Conservation (phyloP, 2,329 filamentous ascomycete species). For the Cadophora sp. region DNA sequence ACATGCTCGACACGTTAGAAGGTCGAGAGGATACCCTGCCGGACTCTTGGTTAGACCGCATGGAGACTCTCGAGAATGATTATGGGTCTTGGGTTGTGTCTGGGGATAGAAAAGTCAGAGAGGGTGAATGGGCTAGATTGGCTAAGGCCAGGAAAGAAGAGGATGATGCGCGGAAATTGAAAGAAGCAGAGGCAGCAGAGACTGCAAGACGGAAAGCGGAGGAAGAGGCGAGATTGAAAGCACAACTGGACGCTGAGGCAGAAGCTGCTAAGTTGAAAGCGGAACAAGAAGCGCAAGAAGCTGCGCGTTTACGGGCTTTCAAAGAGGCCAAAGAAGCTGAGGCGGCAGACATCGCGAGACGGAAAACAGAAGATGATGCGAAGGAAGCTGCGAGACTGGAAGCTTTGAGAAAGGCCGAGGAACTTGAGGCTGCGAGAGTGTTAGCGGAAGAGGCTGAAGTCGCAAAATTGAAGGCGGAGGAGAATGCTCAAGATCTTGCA, state of each 20-base stretch:
- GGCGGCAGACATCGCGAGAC: slow-evolving; percentile 8
- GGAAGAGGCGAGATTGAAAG: slow-evolving; percentile 22
- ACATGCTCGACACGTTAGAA: slow-evolving; percentile 86
- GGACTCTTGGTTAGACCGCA: slow-evolving; percentile 83
- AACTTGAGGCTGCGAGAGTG: slow-evolving; percentile 13
- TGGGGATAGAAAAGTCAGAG: slow-evolving; percentile 76
- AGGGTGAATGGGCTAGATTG: slow-evolving; percentile 61
- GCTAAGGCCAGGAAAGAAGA: slow-evolving; percentile 35
- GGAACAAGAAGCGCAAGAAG: slow-evolving; percentile 9
- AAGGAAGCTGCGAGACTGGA: slow-evolving; percentile 16
- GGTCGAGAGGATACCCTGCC: slow-evolving; percentile 84
- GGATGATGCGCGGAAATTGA: slow-evolving; percentile 40
- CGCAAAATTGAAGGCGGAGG: slow-evolving; percentile 25
- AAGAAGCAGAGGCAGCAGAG: slow-evolving; percentile 31
- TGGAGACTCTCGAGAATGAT: slow-evolving; percentile 79
- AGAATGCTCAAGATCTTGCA: slow-evolving; percentile 22
- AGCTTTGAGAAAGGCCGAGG: slow-evolving; percentile 20
- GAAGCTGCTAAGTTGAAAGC: slow-evolving; percentile 19
- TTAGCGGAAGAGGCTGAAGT: not conserved
- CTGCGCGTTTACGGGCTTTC: slow-evolving; percentile 6
- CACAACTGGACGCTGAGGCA: slow-evolving; percentile 26
- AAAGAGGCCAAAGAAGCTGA: slow-evolving; percentile 15
- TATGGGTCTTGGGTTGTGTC: slow-evolving; percentile 83
- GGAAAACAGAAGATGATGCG: slow-evolving; percentile 29
- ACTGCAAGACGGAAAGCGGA: slow-evolving; percentile 27